Conservation (phyloP, 2,329 filamentous ascomycete genomes). For the Cercospora sojina region DNA sequence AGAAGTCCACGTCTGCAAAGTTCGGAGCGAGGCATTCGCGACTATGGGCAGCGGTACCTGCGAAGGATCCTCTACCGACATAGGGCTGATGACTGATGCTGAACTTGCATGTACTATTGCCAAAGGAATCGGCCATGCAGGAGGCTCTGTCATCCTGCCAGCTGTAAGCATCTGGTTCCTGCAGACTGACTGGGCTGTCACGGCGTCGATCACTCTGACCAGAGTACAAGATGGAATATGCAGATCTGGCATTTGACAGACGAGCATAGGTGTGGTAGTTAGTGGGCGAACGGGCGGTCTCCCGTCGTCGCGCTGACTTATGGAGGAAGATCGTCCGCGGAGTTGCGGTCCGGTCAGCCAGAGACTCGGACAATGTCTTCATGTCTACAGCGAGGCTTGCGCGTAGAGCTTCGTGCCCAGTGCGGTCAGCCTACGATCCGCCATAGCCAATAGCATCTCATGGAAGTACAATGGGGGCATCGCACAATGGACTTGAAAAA, state of each 20-base stretch:
- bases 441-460: background rate
- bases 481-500: background rate
- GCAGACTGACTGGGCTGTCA: background rate
- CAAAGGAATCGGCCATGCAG: background rate
- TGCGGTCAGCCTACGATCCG: background rate
- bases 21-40: background rate
- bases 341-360: background rate
- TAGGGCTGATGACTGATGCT: constrained; percentile 4
- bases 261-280: background rate
- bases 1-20: background rate
- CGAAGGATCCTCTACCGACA: background rate
- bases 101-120: background rate
- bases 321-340: background rate
- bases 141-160: background rate
- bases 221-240: background rate
- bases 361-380: background rate
- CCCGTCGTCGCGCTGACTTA: background rate
- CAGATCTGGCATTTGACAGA: background rate
- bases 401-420: background rate
- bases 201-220: background rate
- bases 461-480: background rate
- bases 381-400: background rate
- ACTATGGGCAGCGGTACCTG: background rate
- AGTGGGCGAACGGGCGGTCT: background rate
- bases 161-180: background rate